phyloP scores from a whole-genome alignment of 2,329 filamentous ascomycete genomes.

The Fusarium mangiferae region DNA sequence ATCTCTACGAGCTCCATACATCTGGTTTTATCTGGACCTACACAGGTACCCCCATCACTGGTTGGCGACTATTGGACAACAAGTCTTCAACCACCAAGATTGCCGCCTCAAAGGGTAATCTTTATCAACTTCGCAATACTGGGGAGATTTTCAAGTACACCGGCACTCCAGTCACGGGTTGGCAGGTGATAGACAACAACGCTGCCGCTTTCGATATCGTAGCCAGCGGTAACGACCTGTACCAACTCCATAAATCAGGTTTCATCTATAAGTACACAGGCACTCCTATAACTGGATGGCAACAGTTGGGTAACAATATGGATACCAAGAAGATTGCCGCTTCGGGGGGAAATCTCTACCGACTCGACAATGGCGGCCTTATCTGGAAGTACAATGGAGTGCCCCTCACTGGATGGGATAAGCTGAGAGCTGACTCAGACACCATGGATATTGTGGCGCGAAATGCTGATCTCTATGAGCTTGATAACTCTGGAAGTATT shows the following conservation, averaged over 20 bases:
- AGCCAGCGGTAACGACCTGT: neutral
- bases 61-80: neutral
- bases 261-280: neutral
- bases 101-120: neutral
- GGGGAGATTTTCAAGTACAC: neutral
- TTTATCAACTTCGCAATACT: neutral
- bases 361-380: neutral
- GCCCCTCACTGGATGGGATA: neutral
- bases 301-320: neutral
- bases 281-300: neutral
- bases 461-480: neutral
- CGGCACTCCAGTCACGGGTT: neutral
- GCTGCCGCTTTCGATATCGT: neutral
- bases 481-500: neutral
- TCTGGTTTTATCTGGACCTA: neutral
- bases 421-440: neutral
- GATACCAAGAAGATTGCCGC: neutral
- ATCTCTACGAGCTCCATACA: neutral
- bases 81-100: neutral
- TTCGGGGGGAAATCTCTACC: neutral
- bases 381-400: neutral
- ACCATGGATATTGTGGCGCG: neutral
- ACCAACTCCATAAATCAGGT: neutral
- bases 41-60: neutral
- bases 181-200: neutral